Evolutionary conservation across 371 early-diverging fungal species (phyloP).

Genomic region (Apophysomyces variabilis): DNA sequence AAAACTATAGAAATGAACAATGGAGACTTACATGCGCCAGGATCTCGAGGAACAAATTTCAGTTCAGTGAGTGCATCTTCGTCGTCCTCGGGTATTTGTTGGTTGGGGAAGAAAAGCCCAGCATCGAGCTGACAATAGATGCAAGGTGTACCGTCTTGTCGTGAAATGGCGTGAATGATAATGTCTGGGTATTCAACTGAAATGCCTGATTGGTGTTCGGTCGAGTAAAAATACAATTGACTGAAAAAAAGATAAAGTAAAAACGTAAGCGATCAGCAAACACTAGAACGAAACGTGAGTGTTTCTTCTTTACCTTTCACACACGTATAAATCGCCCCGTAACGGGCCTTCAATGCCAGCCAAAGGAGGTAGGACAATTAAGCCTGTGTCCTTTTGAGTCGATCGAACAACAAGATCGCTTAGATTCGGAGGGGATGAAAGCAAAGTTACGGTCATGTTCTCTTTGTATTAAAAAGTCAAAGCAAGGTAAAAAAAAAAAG

Average conservation of each 20-base stretch:
- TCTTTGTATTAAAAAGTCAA: too few relatives aligned
- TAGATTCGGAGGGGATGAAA: constrained; percentile 39
- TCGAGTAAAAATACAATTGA: constrained; percentile 61
- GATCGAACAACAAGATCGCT: constrained; percentile 37
- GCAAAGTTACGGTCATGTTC: constrained; percentile 49
- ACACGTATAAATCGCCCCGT: constrained; percentile 39
- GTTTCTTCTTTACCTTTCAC: constrained; percentile 44
- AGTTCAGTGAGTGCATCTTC: constrained; percentile 66
- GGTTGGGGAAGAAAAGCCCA: constrained; percentile 44
- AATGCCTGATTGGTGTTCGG: constrained; percentile 49
- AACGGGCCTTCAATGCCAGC: constrained; percentile 34
- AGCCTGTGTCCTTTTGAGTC: constrained; percentile 33
- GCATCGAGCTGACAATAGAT: constrained; percentile 81
- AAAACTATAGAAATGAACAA: not conserved
- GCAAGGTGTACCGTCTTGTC: constrained; percentile 62
- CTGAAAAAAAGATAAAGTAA: constrained; percentile 14
- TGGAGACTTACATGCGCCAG: constrained; percentile 55
- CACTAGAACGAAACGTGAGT: not conserved
- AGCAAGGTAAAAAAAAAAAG: too few relatives aligned
- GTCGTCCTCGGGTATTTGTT: constrained; percentile 53
- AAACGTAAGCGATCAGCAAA: too few relatives aligned
- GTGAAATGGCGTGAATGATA: constrained; percentile 82
- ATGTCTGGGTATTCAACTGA: constrained; percentile 77
- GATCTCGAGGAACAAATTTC: constrained; percentile 69
- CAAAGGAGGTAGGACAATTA: constrained; percentile 47